Evolutionary conservation across 2,329 filamentous ascomycete genomes (phyloP).

Genomic region (Macroventuria anomochaeta): DNA sequence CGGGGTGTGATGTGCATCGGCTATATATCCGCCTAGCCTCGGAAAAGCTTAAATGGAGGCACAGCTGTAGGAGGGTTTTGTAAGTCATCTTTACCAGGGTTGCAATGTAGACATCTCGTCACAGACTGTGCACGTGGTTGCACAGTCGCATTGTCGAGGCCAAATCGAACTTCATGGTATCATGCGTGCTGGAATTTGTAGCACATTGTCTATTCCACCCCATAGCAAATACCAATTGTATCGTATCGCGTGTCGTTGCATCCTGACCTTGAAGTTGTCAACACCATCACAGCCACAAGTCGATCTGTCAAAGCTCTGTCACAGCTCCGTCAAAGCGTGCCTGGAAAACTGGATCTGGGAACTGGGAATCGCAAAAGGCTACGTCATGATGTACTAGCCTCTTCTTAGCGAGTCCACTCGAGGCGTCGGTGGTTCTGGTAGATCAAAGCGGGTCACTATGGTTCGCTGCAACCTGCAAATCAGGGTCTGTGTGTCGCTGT

Average conservation of each 20-base stretch:
- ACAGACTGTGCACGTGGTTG: background rate
- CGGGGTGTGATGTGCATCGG: constrained; percentile 10
- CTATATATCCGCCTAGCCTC: constrained; percentile 6
- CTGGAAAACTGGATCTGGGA: constrained; percentile 12
- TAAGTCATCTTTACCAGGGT: background rate
- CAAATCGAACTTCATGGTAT: no score
- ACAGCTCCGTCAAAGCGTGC: constrained; percentile 4
- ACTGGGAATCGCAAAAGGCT: background rate
- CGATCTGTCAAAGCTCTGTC: constrained; percentile 2
- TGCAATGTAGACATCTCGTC: background rate
- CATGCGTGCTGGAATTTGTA: no score
- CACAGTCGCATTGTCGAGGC: background rate
- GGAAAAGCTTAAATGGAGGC: constrained; percentile 15
- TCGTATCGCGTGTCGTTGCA: background rate
- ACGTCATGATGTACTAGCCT: constrained; percentile 10
- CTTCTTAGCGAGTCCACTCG: constrained; percentile 10
- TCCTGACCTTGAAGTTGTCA: background rate
- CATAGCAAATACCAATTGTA: no score
- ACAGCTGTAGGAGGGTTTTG: background rate
- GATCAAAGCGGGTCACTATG: constrained; percentile 17
- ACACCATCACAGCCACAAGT: constrained; percentile 3
- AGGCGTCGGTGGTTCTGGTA: constrained; percentile 7
- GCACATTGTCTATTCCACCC: background rate
- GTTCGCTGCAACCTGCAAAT: constrained; percentile 15
- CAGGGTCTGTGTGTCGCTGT: constrained; percentile 11